Base-by-base conservation (phyloP, 768 basidiomycete genomes). In the Filobasidium wieringae region DNA sequence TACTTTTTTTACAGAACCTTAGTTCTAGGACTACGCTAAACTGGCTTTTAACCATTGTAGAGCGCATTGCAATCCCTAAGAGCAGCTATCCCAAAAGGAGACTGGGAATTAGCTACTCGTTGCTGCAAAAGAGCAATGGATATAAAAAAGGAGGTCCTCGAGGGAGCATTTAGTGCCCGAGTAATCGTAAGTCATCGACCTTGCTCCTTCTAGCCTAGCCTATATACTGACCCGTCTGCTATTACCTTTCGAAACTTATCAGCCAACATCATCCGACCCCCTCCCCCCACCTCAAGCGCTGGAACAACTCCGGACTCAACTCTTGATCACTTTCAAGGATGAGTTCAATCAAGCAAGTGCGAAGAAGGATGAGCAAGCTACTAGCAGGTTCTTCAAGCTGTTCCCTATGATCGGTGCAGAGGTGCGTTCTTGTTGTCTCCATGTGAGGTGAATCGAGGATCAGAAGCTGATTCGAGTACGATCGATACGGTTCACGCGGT, bases 331-430 rank as follows among this genome's bases (percentile, higher is more conserved):
- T 33, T 97, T 97, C 74, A 79, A 79, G 31, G 77, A 76, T n/a
- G 81, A 85, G 51, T 99, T 99, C 68, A 80, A 83, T 40, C 78
- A 83, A 55, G 95, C 93, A 0, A 88, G 89, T 4, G 78, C 77
- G 22, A 80, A 82, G 14, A 81, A 87, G 27, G 89, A 96, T 74
- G 85, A 90, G 26, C 84, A 84, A 14, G 84, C 84, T 0, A 91
- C 87, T 1, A 91, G 84, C 65, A 83, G 95, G 12, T 97, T 87
- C 76, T 99, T 99, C 80, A 91, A 96, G 72, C 78, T 99, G 2
- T 99, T 97, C 73, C 95, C 95, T 4, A 84, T 84, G 2, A 91
- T 99, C 53, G 90, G 89, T 6, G 95, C 89, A 80, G 91, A 97
- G 50, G 66, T 64, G 26, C 15, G 59, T 61, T 0, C 19, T 15